phyloP scores from a whole-genome alignment of 768 basidiomycete genomes.

The Paxillus ammoniavirescens region DNA sequence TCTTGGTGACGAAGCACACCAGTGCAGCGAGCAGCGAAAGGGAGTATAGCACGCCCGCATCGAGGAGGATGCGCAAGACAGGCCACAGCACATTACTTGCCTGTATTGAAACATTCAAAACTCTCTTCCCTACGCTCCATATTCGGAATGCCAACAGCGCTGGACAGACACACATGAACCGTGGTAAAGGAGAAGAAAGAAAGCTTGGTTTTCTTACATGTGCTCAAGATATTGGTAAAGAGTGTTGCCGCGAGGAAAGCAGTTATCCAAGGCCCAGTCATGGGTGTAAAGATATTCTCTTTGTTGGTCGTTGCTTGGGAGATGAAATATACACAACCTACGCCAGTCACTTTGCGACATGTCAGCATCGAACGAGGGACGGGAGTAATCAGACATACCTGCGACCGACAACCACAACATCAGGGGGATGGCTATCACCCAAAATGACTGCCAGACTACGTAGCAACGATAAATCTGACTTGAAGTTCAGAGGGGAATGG shows the following conservation, averaged over 20 bases:
- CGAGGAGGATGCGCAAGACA: slow-evolving; percentile 22
- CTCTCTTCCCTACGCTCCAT: slow-evolving; percentile 17
- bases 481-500: neutral
- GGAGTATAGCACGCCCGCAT: slow-evolving; percentile 24
- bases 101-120: neutral
- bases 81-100: slow-evolving; percentile 10
- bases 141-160: slow-evolving; percentile 26
- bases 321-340: slow-evolving; percentile 15
- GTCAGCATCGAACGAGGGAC: neutral
- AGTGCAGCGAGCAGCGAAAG: slow-evolving; percentile 21
- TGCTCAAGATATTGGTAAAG: slow-evolving; percentile 19
- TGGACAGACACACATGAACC: neutral
- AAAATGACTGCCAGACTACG: slow-evolving; percentile 24
- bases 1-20: slow-evolving; percentile 20
- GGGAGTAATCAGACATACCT: neutral
- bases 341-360: slow-evolving; percentile 8
- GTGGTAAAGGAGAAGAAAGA: neutral
- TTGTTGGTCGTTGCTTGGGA: slow-evolving; percentile 6
- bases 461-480: slow-evolving; percentile 28
- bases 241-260: slow-evolving; percentile 20
- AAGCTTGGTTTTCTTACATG: slow-evolving; percentile 8
- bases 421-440: slow-evolving; percentile 18
- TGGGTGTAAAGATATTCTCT: slow-evolving; percentile 14
- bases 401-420: slow-evolving; percentile 15
- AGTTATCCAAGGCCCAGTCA: slow-evolving; percentile 21